A percentile compares a stretch with the other conserved stretches of the same genome.
phyloP scores from a whole-genome alignment of 345 rosid species.

The Arabis hirsuta region DNA sequence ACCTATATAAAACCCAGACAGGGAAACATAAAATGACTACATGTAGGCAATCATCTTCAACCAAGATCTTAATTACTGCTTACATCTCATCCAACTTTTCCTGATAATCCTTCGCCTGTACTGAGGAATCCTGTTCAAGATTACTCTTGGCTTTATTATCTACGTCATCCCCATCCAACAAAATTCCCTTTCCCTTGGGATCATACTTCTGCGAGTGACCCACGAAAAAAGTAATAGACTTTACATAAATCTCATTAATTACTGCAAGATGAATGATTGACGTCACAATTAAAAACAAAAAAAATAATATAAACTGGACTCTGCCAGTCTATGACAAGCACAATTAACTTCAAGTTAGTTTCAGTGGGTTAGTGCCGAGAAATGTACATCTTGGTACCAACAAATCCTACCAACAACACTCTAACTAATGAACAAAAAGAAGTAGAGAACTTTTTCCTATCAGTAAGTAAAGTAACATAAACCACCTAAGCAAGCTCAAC shows the following conservation, averaged over 20 bases:
- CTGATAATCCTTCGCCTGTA: slow-evolving; percentile 44
- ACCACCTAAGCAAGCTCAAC: not conserved
- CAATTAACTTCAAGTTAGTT: not conserved
- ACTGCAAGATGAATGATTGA: not conserved
- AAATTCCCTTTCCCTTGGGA: slow-evolving; percentile 55
- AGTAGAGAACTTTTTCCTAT: not conserved
- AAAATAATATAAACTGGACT: slow-evolving; percentile 5
- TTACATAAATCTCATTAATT: not conserved
- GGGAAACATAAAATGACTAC: slow-evolving; percentile 29
- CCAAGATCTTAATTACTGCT: slow-evolving; percentile 38
- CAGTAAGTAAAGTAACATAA: not conserved
- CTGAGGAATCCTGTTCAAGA: slow-evolving; percentile 36
- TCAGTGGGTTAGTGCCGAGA: not conserved
- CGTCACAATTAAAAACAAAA: not conserved
- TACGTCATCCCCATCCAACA: slow-evolving; percentile 40
- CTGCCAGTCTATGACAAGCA: not conserved
- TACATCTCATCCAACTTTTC: slow-evolving; percentile 76
- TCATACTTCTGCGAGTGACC: slow-evolving; percentile 42
- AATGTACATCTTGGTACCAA: slow-evolving; percentile 2
- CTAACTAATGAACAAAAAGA: slow-evolving; percentile 1
- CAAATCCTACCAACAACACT: slow-evolving; percentile 11
- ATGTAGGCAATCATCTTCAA: slow-evolving; percentile 21
- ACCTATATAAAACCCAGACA: slow-evolving; percentile 54
- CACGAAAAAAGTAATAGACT: not conserved
- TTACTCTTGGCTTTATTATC: slow-evolving; percentile 23